Evolutionary conservation across 805 yeast genomes (phyloP).

Genomic region (Candida manassasensis): DNA sequence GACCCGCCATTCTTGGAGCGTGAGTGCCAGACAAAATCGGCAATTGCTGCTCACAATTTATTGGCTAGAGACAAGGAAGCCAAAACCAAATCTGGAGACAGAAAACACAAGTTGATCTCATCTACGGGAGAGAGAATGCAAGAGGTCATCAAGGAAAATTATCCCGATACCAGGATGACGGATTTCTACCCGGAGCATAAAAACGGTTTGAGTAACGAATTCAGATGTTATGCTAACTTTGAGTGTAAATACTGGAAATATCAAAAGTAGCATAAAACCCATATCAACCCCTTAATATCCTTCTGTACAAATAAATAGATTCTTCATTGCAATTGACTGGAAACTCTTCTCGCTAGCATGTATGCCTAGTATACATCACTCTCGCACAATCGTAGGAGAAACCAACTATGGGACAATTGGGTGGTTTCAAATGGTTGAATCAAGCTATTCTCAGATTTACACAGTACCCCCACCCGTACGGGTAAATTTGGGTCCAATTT

Average conservation of each 20-base stretch:
- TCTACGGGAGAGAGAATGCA: conserved; percentile 91
- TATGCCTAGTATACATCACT: no score
- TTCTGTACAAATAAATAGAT: no score
- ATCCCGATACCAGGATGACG: conserved; percentile 63
- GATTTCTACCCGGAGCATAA: conserved; percentile 74
- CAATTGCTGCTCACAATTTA: conserved; percentile 51
- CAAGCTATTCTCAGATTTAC: no score
- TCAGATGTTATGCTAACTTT: conserved; percentile 76
- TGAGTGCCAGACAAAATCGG: conserved; percentile 71
- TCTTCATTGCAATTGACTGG: no score
- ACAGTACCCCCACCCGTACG: no score
- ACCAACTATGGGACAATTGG: no score
- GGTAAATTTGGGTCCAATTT: conserved; percentile 2
- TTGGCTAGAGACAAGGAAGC: conserved; percentile 36
- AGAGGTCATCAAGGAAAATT: conserved; percentile 52
- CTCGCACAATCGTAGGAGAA: no score
- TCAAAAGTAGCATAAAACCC: no score
- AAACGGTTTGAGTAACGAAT: conserved; percentile 84
- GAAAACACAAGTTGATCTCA: conserved; percentile 51
- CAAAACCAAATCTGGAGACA: conserved; percentile 37
- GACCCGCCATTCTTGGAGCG: conserved; percentile 88
- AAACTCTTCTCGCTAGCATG: no score
- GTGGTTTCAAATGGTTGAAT: no score
- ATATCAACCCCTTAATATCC: no score
- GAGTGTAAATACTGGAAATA: conserved; percentile 69